Percentiles rank a stretch among this genome's conserved stretches.
phyloP scores from a whole-genome alignment of 805 yeast species.

The Hanseniaspora nectarophila region DNA sequence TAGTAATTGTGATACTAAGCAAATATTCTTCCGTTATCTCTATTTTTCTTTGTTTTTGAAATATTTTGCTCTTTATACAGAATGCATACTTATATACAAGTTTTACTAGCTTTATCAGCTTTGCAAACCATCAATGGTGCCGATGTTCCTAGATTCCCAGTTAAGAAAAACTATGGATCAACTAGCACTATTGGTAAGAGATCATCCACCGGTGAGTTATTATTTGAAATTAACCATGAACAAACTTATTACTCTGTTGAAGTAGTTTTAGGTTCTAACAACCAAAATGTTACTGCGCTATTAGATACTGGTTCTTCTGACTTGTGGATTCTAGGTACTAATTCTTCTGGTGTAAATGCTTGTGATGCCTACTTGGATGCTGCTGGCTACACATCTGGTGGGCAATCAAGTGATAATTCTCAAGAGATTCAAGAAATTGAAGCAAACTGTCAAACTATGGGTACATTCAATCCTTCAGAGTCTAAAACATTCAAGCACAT shows the following conservation, averaged over 20 bases:
- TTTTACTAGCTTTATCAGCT: neutral
- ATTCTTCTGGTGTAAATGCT: constrained; percentile 3
- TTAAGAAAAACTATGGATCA: neutral
- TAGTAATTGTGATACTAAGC: too few relatives aligned
- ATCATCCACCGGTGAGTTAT: neutral
- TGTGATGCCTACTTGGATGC: constrained; percentile 12
- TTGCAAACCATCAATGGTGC: neutral
- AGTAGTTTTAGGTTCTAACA: constrained; percentile 40
- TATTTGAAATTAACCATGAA: constrained; percentile 28
- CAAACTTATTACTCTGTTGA: constrained; percentile 32
- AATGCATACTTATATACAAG: too few relatives aligned
- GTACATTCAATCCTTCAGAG: constrained; percentile 20
- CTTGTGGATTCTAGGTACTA: constrained; percentile 47
- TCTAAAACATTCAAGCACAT: constrained; percentile 21
- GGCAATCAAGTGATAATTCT: neutral
- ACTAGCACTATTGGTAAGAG: neutral
- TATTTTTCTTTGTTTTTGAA: too few relatives aligned
- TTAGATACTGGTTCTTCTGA: constrained; percentile 62
- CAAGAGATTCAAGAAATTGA: constrained; percentile 3
- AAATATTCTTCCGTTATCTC: too few relatives aligned
- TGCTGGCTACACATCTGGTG: neutral
- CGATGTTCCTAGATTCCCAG: neutral
- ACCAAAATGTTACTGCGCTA: constrained; percentile 37
- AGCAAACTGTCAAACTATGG: constrained; percentile 22
- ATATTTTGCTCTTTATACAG: too few relatives aligned